These are phyloP conservation scores for Podaxis rugospora DNA, from an alignment of 768 basidiomycete genomes.

Conservation along the genomic window DNA sequence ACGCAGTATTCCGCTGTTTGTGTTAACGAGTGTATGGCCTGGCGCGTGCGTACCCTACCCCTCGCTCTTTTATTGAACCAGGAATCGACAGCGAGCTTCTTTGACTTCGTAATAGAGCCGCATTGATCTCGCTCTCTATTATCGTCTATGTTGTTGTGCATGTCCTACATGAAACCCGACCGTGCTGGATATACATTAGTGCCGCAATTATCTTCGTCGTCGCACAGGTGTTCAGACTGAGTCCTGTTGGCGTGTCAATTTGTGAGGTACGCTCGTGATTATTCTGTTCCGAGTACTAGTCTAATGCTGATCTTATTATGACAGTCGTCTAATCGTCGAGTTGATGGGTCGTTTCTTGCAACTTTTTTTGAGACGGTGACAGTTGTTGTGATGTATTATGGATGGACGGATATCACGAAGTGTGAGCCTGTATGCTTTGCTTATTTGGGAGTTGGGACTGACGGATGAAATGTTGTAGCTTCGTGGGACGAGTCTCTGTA, in stretches of 20 bases:
- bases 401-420: constrained; percentile 79
- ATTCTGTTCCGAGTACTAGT: neutral
- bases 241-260: constrained; percentile 60
- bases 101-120: constrained; percentile 37
- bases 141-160: constrained; percentile 69
- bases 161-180: constrained; percentile 65
- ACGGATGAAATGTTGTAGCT: constrained; percentile 5
- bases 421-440: constrained; percentile 32
- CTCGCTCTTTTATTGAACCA: neutral
- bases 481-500: constrained; percentile 5
- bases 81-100: neutral
- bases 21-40: constrained; percentile 71
- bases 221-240: constrained; percentile 68
- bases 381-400: constrained; percentile 55
- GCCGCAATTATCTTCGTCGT: constrained; percentile 64
- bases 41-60: constrained; percentile 46
- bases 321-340: constrained; percentile 47
- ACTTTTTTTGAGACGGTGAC: constrained; percentile 71
- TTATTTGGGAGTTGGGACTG: constrained; percentile 14
- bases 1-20: constrained; percentile 65
- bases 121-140: constrained; percentile 57
- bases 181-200: constrained; percentile 64
- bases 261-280: constrained; percentile 38
- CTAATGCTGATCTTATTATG: neutral
- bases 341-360: constrained; percentile 81